Evolutionary conservation across 2,329 filamentous ascomycete species (phyloP), one percentile per base, ranked within the genome.

Genomic region (Xylariales sp.): DNA sequence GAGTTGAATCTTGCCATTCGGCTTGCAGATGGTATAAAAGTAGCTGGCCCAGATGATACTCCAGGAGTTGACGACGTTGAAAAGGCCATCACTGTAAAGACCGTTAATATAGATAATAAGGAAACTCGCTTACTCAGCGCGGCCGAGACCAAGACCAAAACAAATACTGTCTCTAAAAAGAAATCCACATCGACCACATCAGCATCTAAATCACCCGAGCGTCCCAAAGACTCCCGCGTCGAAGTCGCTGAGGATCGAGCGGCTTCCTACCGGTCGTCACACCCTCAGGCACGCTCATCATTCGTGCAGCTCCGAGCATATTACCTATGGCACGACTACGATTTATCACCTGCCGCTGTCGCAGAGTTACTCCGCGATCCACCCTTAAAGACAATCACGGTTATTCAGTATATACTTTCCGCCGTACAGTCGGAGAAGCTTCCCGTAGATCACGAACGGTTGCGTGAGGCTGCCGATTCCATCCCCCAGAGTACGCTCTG

Each of bases 1-100:
- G 94, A 97, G 75, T 82, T 90, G 4, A 84, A 89, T 50, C 74
- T 86, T 30, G 90, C 90, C 0, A 91, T 94, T 62, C 81, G 84
- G 16, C 75, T 90, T 16, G 83, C 84, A 0, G 80, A 85, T 52
- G 84, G 83, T 0, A 66, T 78, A 5, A 75, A 76, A 7, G 70
- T 80, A 5, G 8, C 64, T 36, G 36, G 28, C 16, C 28, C 52
- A 45, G 45, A 49, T 7, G 53, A 16, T 54, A 70, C 41, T 1
- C 1, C 23, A n/a, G 41, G 73, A 32, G 69, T 69, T 46, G 71
- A 71, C 23, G 52, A 58, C 7, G 70, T 71, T 56, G 56, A 50
- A 5, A 62, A 71, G 9, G 62, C 62, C 3, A 68, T 68, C 12
- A 69, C 73, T 16, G 60, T 66, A 8, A 74, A 76, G 10, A 75